Base-by-base conservation (phyloP, 1,284 basidiomycete species). In the Anthracocystis panici-leucophaei region DNA sequence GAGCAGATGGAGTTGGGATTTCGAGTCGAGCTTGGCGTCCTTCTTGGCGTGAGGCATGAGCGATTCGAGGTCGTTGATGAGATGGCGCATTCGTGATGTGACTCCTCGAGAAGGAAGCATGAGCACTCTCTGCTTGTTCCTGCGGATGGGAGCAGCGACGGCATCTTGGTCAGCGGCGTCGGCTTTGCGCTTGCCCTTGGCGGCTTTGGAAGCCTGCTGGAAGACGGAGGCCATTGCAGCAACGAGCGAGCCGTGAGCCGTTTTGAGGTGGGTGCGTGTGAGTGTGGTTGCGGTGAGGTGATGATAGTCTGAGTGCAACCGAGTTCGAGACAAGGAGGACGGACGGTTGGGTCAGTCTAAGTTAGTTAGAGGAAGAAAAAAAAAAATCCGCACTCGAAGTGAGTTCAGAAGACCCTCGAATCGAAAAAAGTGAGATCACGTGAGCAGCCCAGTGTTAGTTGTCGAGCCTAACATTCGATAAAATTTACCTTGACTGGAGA, bases 41-140 rank as follows among this genome's bases (percentile, higher is more conserved):
- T 97, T 98, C 88, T 99, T 99, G 4, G 93, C 90, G 86, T 99
- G 97, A 3, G 97, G 97, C 35, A 99, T 86, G 38, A 99, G 87
- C 1, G 90, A 89, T 85, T 96, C 93, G 57, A 99, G 85, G 85
- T 99, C 97, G 79, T 91, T 93, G 93, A 99, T 95, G 66, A 99
- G 88, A 86, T 99, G 97, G 65, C 97, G 88, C 94, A 98, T 98
- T 40, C 96, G 90, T 86, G 95, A 93, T 20, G 95, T 98, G 62
- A 99, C 90, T 58, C 97, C 97, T 62, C 97, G 89, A 44, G 95
- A 98, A 45, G 93, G 95, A 52, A 99, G 90, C 82, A 99, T 86
- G 57, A 99, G 88, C 6, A 98, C 95, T 68, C 89, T 88, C 82
- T 89, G 88, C 85, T 89, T 89, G 79, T 88, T 86, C 54, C 86